Evolutionary conservation across 805 yeast species (phyloP).

Genomic region (Metschnikowia continentalis): DNA sequence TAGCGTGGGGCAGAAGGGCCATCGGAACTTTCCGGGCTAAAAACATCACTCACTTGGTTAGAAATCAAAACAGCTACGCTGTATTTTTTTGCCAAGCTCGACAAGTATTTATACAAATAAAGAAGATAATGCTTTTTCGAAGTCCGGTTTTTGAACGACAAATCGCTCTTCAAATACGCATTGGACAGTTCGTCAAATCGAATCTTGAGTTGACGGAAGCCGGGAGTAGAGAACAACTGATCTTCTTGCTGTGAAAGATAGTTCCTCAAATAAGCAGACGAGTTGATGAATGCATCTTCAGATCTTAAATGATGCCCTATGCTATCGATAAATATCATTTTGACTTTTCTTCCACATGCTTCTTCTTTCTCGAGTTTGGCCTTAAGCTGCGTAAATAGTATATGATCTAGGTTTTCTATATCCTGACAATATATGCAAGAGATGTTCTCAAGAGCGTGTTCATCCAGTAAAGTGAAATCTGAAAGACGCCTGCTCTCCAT

Average conservation of each 20-base stretch:
- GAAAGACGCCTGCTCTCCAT: conserved; percentile 60
- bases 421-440: conserved; percentile 59
- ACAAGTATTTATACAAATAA: conserved; percentile 44
- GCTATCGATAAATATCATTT: conserved; percentile 71
- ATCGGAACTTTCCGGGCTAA: conserved; percentile 21
- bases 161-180: conserved; percentile 15
- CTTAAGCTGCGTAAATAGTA: conserved; percentile 67
- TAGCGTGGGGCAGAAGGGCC: conserved; percentile 10
- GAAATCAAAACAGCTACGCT: conserved; percentile 63
- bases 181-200: conserved; percentile 30
- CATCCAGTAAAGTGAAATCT: conserved; percentile 6
- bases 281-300: conserved; percentile 35
- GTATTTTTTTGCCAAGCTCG: conserved; percentile 43
- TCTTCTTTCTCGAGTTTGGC: conserved; percentile 27
- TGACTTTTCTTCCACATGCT: conserved; percentile 33
- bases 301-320: conserved; percentile 77
- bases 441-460: conserved; percentile 32
- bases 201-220: conserved; percentile 8
- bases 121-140: conserved; percentile 41
- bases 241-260: conserved; percentile 13
- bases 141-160: conserved; percentile 23
- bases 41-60: conserved; percentile 74
- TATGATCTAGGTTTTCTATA: conserved; percentile 70
- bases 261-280: conserved; percentile 10
- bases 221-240: conserved; percentile 5